Base-by-base conservation (phyloP, 2,329 filamentous ascomycete species). In the Ceratocystis ficicola region DNA sequence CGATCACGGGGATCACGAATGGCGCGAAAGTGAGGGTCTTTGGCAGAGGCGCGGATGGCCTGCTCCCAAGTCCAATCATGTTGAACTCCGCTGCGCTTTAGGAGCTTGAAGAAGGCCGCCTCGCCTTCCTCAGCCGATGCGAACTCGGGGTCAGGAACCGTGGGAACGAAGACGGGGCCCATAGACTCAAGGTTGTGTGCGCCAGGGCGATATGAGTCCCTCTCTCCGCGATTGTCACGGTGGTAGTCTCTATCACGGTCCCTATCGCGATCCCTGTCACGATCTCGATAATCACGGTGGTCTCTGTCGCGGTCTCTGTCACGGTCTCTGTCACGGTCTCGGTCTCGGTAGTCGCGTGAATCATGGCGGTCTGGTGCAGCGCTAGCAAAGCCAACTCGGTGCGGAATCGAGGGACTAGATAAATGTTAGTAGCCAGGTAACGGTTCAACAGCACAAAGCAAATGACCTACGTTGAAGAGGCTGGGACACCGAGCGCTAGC, bases 31-130 rank as follows among this genome's bases (percentile, higher is more conserved):
- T 96, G 90, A 59, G 91, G 86, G 70, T 99, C 94, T 72, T 89
- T 93, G 70, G 95, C 90, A 20, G 90, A 89, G 22, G 85, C 84
- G 64, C 88, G 87, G 77, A 99, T 86, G 1, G 90, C 85, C 75
- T 96, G 89, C 70, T 94, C 87, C 92, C 93, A 99, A 0, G 85
- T 85, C 88, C 91, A 97, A 72, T 96, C 90, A 3, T 90, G 85
- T 73, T 95, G 89, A 22, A 96, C 90, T 70, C 88, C 89, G 72
- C 86, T 86, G 69, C 90, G 87, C 70, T 87, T 89, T 59, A 99
- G 82, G 66, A 96, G 82, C 76, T 97, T 97, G 74, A 88, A 84
- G 73, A 97, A 99, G 2, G 93, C 93, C 61, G 88, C 87, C 74
- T 97, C 93, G 12, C 93, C 93, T 75, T 97, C 92, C 75, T 96